Percentiles rank a stretch among this genome's conserved stretches.
Conservation (phyloP, 1,139 yeast genomes). For the Yamadazyma oceani region DNA sequence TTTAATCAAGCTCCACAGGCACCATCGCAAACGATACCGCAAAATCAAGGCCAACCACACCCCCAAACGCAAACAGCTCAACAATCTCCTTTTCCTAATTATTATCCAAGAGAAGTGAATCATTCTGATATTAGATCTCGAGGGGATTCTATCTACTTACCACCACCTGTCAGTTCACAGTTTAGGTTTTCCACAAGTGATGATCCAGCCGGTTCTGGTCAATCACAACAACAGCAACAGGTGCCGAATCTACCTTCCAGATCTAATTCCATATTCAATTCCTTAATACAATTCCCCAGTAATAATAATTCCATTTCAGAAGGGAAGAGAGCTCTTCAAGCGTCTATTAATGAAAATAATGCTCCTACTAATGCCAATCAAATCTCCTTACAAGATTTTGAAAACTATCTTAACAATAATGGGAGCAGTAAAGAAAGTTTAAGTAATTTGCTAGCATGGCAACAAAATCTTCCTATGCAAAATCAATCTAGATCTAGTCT, state of each 20-base stretch:
- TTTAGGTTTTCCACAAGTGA: slow-evolving; percentile 7
- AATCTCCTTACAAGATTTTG: slow-evolving; percentile 41
- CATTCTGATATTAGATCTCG: slow-evolving; percentile 22
- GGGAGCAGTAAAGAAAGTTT: slow-evolving; percentile 37
- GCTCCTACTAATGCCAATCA: slow-evolving; percentile 16
- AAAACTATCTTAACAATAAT: slow-evolving; percentile 23
- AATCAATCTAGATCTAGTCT: slow-evolving; percentile 15
- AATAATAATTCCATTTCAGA: slow-evolving; percentile 25
- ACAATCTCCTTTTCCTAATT: slow-evolving; percentile 1
- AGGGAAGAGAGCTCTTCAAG: slow-evolving; percentile 16
- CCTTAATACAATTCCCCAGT: slow-evolving; percentile 41
- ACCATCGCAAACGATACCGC: neutral
- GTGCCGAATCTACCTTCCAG: slow-evolving; percentile 20
- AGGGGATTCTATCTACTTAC: slow-evolving; percentile 33
- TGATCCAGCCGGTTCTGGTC: slow-evolving; percentile 16
- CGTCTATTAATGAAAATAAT: slow-evolving; percentile 18
- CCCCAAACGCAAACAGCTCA: slow-evolving; percentile 3
- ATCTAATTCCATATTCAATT: slow-evolving; percentile 44
- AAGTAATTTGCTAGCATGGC: slow-evolving; percentile 35
- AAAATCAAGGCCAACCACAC: neutral
- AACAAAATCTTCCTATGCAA: slow-evolving; percentile 13
- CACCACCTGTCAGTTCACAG: slow-evolving; percentile 24
- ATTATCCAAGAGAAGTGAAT: slow-evolving; percentile 6
- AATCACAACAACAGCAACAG: neutral
- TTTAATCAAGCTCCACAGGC: slow-evolving; percentile 4